Conservation (phyloP, 176 grass and related monocot genomes). For the Hyparrhenia diplandra region DNA sequence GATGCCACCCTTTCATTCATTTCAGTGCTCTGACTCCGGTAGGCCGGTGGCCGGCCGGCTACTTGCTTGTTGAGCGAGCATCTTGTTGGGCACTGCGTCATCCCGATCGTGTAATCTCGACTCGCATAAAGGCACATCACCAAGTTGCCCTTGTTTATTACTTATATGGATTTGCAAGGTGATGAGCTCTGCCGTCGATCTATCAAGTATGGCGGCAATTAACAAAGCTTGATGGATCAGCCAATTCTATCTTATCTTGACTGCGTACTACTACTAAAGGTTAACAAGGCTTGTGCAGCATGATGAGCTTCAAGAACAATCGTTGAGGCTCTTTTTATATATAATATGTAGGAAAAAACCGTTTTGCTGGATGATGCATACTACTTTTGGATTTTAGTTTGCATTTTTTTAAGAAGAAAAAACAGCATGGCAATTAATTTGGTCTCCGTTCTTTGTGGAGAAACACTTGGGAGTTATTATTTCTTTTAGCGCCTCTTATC, state of each 20-base stretch:
- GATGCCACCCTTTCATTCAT: background rate
- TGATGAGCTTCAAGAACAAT: background rate
- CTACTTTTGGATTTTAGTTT: no score
- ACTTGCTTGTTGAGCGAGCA: background rate
- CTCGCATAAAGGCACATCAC: background rate
- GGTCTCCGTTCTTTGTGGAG: no score
- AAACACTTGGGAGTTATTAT: no score
- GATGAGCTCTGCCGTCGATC: background rate
- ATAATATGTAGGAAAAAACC: background rate
- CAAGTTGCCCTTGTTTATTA: background rate
- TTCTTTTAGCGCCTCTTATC: no score
- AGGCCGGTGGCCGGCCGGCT: background rate
- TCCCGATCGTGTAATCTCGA: constrained; percentile 6
- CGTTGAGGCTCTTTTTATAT: background rate
- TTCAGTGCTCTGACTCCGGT: background rate
- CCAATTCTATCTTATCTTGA: background rate
- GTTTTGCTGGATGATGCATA: background rate
- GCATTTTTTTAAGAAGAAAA: no score
- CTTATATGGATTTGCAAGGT: background rate
- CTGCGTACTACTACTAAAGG: background rate
- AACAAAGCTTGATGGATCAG: background rate
- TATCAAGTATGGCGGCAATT: background rate
- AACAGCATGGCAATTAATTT: no score
- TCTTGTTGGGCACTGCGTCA: constrained; percentile 10
- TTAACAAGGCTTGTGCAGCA: background rate